Conservation (phyloP, 176 grass and related monocot species). For the Eremochloa ophiuroides region DNA sequence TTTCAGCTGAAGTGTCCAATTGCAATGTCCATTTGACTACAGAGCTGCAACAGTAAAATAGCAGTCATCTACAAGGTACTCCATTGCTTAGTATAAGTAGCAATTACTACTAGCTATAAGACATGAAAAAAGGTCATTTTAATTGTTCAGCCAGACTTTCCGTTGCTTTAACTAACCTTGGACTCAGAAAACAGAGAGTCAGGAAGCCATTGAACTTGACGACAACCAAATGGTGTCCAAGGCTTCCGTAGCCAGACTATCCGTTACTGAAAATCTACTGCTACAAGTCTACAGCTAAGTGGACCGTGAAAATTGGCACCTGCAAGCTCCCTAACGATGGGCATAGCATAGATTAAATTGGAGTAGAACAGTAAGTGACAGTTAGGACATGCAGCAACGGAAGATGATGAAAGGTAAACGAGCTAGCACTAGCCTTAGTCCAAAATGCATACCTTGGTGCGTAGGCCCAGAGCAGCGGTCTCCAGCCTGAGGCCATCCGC, state of each 20-base stretch:
- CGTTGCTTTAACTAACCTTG: not conserved
- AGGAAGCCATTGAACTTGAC: not conserved
- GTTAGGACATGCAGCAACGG: not conserved
- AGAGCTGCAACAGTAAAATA: not conserved
- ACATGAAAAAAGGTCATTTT: not conserved
- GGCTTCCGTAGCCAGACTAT: too few species aligned
- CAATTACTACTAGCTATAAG: not conserved
- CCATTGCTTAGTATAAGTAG: too few species aligned
- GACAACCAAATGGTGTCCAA: too few species aligned
- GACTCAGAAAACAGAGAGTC: too few species aligned
- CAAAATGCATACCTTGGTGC: constrained; percentile 50
- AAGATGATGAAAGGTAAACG: not conserved
- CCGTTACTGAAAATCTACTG: not conserved
- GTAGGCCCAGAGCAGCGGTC: constrained; percentile 36
- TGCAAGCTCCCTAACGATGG: too few species aligned
- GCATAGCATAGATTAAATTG: not conserved
- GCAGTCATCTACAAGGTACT: not conserved
- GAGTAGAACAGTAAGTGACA: not conserved
- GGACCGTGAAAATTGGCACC: not conserved
- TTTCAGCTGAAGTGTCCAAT: too few species aligned
- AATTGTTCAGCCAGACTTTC: not conserved
- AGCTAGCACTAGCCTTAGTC: not conserved
- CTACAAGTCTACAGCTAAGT: not conserved
- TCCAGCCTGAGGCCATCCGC: constrained; percentile 55
- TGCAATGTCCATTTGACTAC: not conserved